Evolutionary conservation across 2,329 filamentous ascomycete genomes (phyloP).

Genomic region (Alternaria sp.): DNA sequence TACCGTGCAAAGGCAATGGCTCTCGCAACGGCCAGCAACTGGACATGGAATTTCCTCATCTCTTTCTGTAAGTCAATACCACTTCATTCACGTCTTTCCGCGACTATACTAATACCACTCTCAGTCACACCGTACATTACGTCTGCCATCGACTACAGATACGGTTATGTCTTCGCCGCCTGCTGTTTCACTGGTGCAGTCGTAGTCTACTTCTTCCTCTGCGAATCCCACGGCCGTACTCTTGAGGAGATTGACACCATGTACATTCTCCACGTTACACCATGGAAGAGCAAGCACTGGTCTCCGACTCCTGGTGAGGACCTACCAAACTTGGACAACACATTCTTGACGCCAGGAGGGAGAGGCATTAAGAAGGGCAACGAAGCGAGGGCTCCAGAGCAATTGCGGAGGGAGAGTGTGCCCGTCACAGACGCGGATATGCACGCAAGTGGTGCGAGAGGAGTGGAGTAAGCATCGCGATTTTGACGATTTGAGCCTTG

Average conservation of each 20-base stretch:
- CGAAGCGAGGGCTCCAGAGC: conserved; percentile 36
- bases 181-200: conserved; percentile 70
- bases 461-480: neutral
- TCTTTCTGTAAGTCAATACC: conserved; percentile 60
- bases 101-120: neutral
- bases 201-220: conserved; percentile 78
- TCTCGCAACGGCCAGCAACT: conserved; percentile 53
- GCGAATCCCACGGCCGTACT: conserved; percentile 74
- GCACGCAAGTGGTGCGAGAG: conserved; percentile 18
- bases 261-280: conserved; percentile 70
- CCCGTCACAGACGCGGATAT: conserved; percentile 22
- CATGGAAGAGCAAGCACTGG: conserved; percentile 67
- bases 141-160: conserved; percentile 71
- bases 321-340: conserved; percentile 41
- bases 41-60: conserved; percentile 52
- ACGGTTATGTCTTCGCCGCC: conserved; percentile 77
- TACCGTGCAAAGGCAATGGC: conserved; percentile 55
- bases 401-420: conserved; percentile 28
- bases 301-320: conserved; percentile 42
- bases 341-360: conserved; percentile 43
- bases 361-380: conserved; percentile 43
- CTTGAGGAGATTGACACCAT: conserved; percentile 79
- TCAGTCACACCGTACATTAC: conserved; percentile 76
- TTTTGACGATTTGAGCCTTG: neutral
- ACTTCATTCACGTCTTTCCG: neutral